Evolutionary conservation across 2,329 filamentous ascomycete species (phyloP), one percentile per base, ranked within the genome.

Genomic region (Venturia nashicola): DNA sequence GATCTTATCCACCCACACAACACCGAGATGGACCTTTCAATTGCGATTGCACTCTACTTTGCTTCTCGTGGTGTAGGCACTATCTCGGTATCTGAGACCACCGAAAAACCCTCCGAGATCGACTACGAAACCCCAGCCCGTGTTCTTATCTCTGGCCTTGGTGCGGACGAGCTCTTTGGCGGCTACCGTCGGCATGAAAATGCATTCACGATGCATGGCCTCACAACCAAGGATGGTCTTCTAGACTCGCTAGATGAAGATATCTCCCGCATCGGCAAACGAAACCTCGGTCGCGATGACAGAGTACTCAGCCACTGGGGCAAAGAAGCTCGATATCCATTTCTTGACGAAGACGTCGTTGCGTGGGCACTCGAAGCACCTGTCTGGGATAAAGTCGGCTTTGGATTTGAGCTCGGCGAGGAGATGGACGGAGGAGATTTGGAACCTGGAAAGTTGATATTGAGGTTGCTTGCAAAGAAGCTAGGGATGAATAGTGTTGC

Each of bases 21-120:
- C 68, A 99, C 94, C 0, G 94, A 99, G 75, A 99, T 99, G 94
- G 94, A 99, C 70, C 80, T 99, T 0, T 99, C 94, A 3, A 99
- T 99, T 69, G 89, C 90, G 0, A 88, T 84, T 69, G 94, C 94
- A 0, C 80, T 99, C n/a, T 97, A 97, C 74, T 99, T 99, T 77
- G 91, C 94, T 6, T 87, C 93, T 0, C 83, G 91, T 46, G 93
- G 91, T 0, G 73, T 77, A 61, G 90, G 87, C 0, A 68, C 73
- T 20, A 77, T 80, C 46, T 76, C 76, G 63, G 71, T 68, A 14
- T 65, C 68, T 42, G 65, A 70, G 12, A 64, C 68, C 2, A 18
- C 66, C 12, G 64, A 69, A 5, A 57, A 61, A 0, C 55, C 61
- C 32, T 36, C 61, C 8, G 57, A 62, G 34, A 57, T 68, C 5